Conservation (phyloP, 2,329 filamentous ascomycete species). For the Pseudogymnoascus sp. region DNA sequence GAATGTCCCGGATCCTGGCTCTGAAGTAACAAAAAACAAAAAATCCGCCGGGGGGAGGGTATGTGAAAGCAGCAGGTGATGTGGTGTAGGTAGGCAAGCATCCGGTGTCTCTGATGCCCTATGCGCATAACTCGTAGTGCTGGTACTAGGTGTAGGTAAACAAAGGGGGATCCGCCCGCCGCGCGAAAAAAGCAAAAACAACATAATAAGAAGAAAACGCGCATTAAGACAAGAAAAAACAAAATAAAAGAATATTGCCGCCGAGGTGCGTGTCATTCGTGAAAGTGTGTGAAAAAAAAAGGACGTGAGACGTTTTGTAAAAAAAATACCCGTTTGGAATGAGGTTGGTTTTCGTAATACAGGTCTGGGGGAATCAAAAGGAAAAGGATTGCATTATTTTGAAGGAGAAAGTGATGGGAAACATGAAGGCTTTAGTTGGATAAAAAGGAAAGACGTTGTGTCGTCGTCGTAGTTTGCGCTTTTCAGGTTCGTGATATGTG, state of each 20-base stretch:
- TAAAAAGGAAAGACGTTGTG: background rate
- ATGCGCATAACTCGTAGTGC: background rate
- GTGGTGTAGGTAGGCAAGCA: background rate
- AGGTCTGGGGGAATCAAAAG: background rate
- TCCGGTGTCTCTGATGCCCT: background rate
- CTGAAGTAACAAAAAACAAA: background rate
- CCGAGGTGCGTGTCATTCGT: constrained; percentile 5
- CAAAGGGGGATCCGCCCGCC: background rate
- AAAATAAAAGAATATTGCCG: background rate
- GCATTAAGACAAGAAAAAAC: background rate
- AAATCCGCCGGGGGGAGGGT: background rate
- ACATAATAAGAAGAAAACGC: background rate
- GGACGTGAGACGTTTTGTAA: background rate
- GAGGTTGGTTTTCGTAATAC: background rate
- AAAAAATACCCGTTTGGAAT: background rate
- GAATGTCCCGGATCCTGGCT: background rate
- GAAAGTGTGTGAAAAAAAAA: background rate
- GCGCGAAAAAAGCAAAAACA: background rate
- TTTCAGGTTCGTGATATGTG: background rate
- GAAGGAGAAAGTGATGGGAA: background rate
- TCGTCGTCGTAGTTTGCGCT: background rate
- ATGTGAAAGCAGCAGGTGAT: background rate
- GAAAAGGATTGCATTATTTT: background rate
- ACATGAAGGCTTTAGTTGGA: background rate
- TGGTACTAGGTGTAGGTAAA: background rate